Evolutionary conservation across 2,329 filamentous ascomycete species (phyloP), one percentile per base, ranked within the genome.

Genomic region (Proliferodiscus dingleyae): DNA sequence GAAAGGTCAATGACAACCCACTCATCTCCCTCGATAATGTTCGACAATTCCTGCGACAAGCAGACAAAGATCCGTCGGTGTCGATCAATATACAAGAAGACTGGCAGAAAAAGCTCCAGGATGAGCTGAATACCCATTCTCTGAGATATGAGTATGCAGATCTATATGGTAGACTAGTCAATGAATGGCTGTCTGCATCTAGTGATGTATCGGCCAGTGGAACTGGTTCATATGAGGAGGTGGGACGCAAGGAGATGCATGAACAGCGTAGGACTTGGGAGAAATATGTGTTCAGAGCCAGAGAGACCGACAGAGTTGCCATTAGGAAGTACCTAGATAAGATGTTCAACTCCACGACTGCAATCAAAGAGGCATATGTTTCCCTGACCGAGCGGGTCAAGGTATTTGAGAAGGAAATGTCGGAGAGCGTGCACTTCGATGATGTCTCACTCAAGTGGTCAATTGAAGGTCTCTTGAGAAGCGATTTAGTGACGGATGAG

Each of bases 251-350:
- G 30, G 74, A 77, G 52, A 75, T 77, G 66, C 71, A 78, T 38
- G 67, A 74, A 45, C 71, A 77, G 52, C 68, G 76, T 11, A 66
- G 73, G 46, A 70, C 74, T 51, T 81, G 76, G 72, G 77, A 81
- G 56, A 58, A 62, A 2, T 64, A 71, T 41, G 74, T 77, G 15
- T 80, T 81, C 55, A 64, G 62, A 2, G 58, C 68, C 4, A 64
- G 64, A 22, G 53, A 71, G 10, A 69, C 70, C 3, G 67, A 80
- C 47, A 58, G 61, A 8, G 51, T 47, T 3, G 65, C 61, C 15
- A 73, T 81, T 43, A 61, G 66, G 6, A 52, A 58, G 0, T 80
- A 78, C 52, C 68, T 82, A 1, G 62, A 70, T 9, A 51, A 63
- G 1, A 66, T 80, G 2, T 81, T 81, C 56, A 23, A 18, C 13